Base-by-base conservation (phyloP, 2,329 filamentous ascomycete species). In the Claviceps maximensis region DNA sequence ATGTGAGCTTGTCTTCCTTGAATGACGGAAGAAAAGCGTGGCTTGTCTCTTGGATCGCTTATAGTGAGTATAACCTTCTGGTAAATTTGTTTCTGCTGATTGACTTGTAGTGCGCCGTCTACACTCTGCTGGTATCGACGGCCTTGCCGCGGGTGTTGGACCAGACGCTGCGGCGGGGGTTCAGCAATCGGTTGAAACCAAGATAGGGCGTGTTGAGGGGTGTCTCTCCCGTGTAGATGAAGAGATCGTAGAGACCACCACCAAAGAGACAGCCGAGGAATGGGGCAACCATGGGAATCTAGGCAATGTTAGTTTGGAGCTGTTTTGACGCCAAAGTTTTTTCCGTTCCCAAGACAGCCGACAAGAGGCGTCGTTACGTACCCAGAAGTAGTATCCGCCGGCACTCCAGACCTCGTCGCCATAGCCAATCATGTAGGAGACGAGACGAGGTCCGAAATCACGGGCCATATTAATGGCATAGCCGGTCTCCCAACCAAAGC, bases 401-500 rank as follows among this genome's bases (percentile, higher is more conserved):
- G 80, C 78, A 10, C 73, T 75, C 80, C 82, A 88, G 0, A 87
- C 84, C 49, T 83, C 75, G 49, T 65, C 65, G 1, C 82, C 82
- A 61, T 89, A 88, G 2, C 85, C 85, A 52, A 87, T 60, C 62
- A 82, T 77, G 62, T 81, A 85, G 1, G 79, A 78, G 56, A 85
- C 78, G 45, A 87, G 65, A 12, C 84, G 72, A 10, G 84, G 84
- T 1, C 83, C 82, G 62, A 88, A 85, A 58, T 89, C 85, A 65
- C 85, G 75, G 38, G 83, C 84, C 44, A 86, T 66, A 61, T 88
- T 88, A 58, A 87, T 86, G 17, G 84, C 84, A 66, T 86, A 89
- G 40, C 85, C 84, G 1, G 84, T 89, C 65, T 88, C 79, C 82
- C 82, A 87, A 7, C 85, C 85, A 60, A 86, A 87, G 62, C 82